Evolutionary conservation across 352 stramenopile species (phyloP).

Genomic region (Plasmopara muralis): DNA sequence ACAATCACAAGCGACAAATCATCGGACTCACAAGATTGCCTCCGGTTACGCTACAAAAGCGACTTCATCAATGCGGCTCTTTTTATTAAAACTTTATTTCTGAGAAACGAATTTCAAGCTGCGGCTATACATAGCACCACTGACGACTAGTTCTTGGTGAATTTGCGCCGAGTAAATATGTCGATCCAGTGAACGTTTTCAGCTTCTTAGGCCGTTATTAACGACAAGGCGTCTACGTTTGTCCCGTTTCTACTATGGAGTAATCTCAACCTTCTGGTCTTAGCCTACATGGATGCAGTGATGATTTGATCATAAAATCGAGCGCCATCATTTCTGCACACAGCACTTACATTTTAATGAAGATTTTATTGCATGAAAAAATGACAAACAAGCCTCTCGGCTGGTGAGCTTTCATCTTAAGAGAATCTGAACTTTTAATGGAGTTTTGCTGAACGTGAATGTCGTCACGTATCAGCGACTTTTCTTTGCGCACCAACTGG

Average conservation of each 20-base stretch:
- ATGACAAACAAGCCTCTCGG: background rate
- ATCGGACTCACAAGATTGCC: background rate
- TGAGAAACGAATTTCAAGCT: background rate
- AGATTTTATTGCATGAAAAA: background rate
- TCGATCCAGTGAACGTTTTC: background rate
- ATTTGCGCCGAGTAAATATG: background rate
- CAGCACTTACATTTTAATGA: background rate
- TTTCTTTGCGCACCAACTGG: constrained; percentile 9
- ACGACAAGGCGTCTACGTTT: background rate
- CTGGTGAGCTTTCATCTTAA: constrained; percentile 11
- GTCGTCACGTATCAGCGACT: constrained; percentile 9
- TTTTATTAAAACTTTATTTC: background rate
- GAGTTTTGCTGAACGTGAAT: constrained; percentile 21
- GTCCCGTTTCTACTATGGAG: constrained; percentile 1
- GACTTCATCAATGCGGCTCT: background rate
- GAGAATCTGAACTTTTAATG: constrained; percentile 4
- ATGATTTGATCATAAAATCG: background rate
- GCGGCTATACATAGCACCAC: background rate
- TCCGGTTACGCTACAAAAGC: background rate
- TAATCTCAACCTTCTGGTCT: background rate
- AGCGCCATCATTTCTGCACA: background rate
- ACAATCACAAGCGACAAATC: background rate
- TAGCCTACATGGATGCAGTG: background rate
- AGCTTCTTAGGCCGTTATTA: background rate
- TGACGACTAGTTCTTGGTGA: background rate